A percentile compares a stretch with the other conserved stretches of the same genome.
Conservation (phyloP, 192 early-diverging fungal genomes). For the Umbelopsis sp. region DNA sequence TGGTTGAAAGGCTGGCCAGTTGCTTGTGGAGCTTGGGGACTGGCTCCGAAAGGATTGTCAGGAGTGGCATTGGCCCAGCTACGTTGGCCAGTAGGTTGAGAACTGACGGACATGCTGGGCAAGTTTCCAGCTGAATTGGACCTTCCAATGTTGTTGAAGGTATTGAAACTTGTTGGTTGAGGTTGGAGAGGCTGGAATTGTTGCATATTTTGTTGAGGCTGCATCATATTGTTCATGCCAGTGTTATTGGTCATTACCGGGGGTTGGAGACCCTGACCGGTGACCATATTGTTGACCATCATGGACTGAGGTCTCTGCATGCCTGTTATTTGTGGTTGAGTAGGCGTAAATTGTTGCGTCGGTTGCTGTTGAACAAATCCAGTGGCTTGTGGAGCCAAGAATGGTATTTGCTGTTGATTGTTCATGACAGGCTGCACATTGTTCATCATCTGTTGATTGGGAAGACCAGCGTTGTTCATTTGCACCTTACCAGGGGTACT, state of each 20-base stretch:
- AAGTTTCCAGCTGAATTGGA: neutral
- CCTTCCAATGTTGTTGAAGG: slow-evolving; percentile 10
- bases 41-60: slow-evolving; percentile 36
- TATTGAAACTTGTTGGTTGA: neutral
- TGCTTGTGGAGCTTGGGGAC: neutral
- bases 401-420: slow-evolving; percentile 24
- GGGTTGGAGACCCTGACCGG: neutral
- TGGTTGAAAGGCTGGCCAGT: neutral
- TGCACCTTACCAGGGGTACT: neutral
- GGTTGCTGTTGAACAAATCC: slow-evolving; percentile 21
- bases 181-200: slow-evolving; percentile 25
- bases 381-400: slow-evolving; percentile 21
- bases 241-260: neutral
- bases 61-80: slow-evolving; percentile 37
- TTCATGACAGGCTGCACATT: slow-evolving; percentile 11
- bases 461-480: neutral
- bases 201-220: slow-evolving; percentile 30
- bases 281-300: neutral
- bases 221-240: neutral
- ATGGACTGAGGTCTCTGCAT: slow-evolving; percentile 1
- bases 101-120: slow-evolving; percentile 3
- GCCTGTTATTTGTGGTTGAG: neutral
- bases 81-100: slow-evolving; percentile 11
- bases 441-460: slow-evolving; percentile 8
- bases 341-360: slow-evolving; percentile 18